Conservation (phyloP, 441 rosid species). For the Erysimum cheiri region DNA sequence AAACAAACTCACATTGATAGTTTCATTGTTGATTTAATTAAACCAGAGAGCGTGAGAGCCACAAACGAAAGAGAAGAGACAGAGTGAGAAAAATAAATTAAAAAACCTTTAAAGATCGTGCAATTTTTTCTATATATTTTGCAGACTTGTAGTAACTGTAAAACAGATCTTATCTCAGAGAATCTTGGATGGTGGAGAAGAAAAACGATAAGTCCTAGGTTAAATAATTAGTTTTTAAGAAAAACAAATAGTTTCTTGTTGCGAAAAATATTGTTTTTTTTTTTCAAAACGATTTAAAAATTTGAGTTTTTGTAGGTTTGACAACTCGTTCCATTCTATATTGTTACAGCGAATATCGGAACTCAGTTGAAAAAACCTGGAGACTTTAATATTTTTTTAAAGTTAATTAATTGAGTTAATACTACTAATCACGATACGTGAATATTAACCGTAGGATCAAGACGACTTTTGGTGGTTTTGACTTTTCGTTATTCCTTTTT, state of each 20-base stretch:
- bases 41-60: constrained; percentile 35
- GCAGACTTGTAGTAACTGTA: constrained; percentile 37
- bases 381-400: neutral
- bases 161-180: constrained; percentile 37
- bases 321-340: constrained; percentile 31
- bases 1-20: constrained; percentile 20
- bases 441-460: constrained; percentile 2
- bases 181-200: constrained; percentile 34
- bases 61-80: constrained; percentile 32
- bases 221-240: neutral
- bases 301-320: constrained; percentile 13
- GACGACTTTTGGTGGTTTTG: constrained; percentile 4
- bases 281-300: neutral
- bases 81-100: neutral
- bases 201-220: constrained; percentile 32
- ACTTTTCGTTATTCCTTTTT: constrained; percentile 7
- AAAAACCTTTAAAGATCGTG: constrained; percentile 21
- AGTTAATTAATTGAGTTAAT: neutral
- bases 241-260: constrained; percentile 23
- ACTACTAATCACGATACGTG: constrained; percentile 1
- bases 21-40: constrained; percentile 31
- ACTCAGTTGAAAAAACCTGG: constrained; percentile 24
- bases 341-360: constrained; percentile 40
- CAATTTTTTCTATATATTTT: neutral
- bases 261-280: constrained; percentile 1